Evolutionary conservation across 1,284 basidiomycete species (phyloP), one percentile per base, ranked within the genome.

Genomic region (Apiotrichum porosum): DNA sequence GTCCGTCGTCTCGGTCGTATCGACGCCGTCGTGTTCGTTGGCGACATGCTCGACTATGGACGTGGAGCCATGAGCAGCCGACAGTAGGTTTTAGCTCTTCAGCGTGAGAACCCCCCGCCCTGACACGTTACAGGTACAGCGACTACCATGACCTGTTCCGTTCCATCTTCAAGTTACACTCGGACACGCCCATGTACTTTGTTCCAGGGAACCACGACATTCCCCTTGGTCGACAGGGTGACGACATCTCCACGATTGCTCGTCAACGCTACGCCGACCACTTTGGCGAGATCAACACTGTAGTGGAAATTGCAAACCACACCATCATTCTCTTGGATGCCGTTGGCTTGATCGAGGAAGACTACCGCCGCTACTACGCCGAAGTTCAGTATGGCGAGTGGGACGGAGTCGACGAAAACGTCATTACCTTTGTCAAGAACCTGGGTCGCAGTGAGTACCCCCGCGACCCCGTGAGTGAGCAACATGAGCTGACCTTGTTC

Each of bases 191-290:
- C 0, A 76, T 79, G 23, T 81, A 83, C 69, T 84, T 82, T 62
- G 72, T 91, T n/a, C 85, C 87, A 1, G 89, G 89, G 12, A 93
- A 93, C 61, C 85, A 88, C 65, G 89, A 93, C 60, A 77, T 92
- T 37, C 86, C 86, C 30, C 76, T 88, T 53, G 85, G 31, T 9
- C 15, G 83, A 14, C 37, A 38, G 24, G 37, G 32, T 23, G 39
- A 81, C 9, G 64, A 74, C 9, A 79, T 80, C 65, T 84, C 84
- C 3, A 75, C 79, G 17, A 63, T 78, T 42, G 81, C 84, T 0
- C 77, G 79, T 17, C 69, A 76, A 18, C 81, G 87, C 31, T 93
- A 86, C 65, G 72, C 68, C 3, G 69, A 79, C 13, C 79, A 83
- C 51, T 74, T 74, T 47, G 66, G 66, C 2, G 52, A 58, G 13